Conservation (phyloP, 495 filamentous ascomycete genomes). For the Aspergillus steynii region DNA sequence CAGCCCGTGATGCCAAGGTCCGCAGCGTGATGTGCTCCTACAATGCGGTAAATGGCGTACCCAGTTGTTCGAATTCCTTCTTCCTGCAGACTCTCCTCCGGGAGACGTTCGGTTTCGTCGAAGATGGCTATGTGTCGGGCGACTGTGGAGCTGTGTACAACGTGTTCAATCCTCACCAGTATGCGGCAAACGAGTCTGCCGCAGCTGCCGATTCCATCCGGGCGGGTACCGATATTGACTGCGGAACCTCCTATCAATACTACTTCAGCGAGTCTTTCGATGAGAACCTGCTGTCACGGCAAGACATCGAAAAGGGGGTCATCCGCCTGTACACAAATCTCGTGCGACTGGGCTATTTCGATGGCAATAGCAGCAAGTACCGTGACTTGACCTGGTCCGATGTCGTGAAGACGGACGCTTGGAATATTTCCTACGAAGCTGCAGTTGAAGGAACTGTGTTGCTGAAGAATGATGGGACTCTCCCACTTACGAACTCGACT, state of each 20-base stretch:
- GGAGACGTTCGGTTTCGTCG: constrained; percentile 45
- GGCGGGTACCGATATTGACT: constrained; percentile 64
- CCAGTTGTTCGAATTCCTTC: constrained; percentile 56
- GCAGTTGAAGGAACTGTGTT: constrained; percentile 60
- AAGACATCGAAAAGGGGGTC: constrained; percentile 53
- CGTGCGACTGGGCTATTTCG: constrained; percentile 60
- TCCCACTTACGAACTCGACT: constrained; percentile 46
- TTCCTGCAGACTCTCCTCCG: constrained; percentile 59
- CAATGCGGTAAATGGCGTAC: constrained; percentile 61
- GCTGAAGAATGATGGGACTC: constrained; percentile 60
- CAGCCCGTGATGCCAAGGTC: constrained; percentile 53
- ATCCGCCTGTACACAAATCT: constrained; percentile 58
- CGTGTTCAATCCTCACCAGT: constrained; percentile 57
- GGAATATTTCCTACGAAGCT: constrained; percentile 58
- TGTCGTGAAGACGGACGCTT: constrained; percentile 51
- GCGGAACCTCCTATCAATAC: constrained; percentile 56
- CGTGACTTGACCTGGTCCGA: constrained; percentile 52
- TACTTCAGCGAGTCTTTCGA: constrained; percentile 50
- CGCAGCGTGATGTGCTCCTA: constrained; percentile 62
- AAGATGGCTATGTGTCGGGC: constrained; percentile 56
- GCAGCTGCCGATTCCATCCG: constrained; percentile 56
- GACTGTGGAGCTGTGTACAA: constrained; percentile 62
- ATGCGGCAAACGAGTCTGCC: constrained; percentile 41
- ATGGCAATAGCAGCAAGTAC: constrained; percentile 47
- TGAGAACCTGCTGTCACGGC: constrained; percentile 48